Conservation (phyloP, 805 yeast species). For the Candida taoyuanica region DNA sequence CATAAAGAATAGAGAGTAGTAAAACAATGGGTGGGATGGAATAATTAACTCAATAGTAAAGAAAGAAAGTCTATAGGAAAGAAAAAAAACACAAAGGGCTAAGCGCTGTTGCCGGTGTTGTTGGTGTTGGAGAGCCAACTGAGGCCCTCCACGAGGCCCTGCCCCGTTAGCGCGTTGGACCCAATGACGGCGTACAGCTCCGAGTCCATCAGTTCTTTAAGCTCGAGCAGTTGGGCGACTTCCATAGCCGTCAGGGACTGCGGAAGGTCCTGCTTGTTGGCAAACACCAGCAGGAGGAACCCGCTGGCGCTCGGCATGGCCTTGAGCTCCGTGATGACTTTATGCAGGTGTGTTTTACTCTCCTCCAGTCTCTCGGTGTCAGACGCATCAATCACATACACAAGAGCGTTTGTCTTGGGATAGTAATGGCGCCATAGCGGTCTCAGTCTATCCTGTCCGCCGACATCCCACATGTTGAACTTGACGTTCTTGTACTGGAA, state of each 20-base stretch:
- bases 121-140: constrained; percentile 77
- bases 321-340: constrained; percentile 79
- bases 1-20: no score
- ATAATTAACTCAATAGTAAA: no score
- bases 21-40: no score
- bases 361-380: constrained; percentile 70
- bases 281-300: constrained; percentile 77
- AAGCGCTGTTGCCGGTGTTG: constrained; percentile 17
- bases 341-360: constrained; percentile 69
- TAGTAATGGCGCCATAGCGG: constrained; percentile 95
- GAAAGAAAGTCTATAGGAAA: not conserved
- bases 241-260: constrained; percentile 87
- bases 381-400: constrained; percentile 83
- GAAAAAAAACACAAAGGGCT: not conserved
- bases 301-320: constrained; percentile 45
- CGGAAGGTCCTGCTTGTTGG: constrained; percentile 92
- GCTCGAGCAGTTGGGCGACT: constrained; percentile 64
- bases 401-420: constrained; percentile 87
- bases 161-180: constrained; percentile 84
- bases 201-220: constrained; percentile 50
- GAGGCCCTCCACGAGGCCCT: constrained; percentile 82
- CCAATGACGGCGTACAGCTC: constrained; percentile 89
- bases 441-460: constrained; percentile 90
- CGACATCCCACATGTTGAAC: constrained; percentile 92
- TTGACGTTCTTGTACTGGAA: constrained; percentile 76